phyloP scores from a whole-genome alignment of 1,284 basidiomycete genomes.

The Filobasidium uniguttulatum region DNA sequence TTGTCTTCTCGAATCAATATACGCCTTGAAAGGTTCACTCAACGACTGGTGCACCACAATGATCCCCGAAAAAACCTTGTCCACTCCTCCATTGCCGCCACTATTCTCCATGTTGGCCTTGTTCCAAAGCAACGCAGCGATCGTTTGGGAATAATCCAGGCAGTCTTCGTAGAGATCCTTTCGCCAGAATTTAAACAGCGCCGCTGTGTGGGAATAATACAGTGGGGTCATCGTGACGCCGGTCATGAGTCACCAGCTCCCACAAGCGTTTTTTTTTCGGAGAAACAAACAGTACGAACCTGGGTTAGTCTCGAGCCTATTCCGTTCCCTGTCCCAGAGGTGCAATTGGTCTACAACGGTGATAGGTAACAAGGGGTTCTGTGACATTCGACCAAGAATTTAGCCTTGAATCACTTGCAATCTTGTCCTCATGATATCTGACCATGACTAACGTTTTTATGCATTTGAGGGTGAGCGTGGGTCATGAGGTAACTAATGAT shows the following conservation, averaged over 20 bases:
- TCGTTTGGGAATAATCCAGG: conserved; percentile 7
- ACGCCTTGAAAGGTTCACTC: conserved; percentile 9
- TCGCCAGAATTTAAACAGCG: conserved; percentile 9
- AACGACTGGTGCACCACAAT: conserved; percentile 10
- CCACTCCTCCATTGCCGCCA: not conserved
- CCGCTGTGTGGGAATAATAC: conserved; percentile 3
- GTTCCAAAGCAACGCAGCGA: conserved; percentile 8
- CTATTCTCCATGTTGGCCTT: not conserved
- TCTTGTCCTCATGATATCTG: too few relatives aligned
- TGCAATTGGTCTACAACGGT: conserved; percentile 97
- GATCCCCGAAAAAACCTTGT: conserved; percentile 5
- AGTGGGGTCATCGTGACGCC: too few relatives aligned
- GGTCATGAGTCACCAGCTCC: too few relatives aligned
- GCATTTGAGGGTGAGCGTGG: conserved; percentile 97
- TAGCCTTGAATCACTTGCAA: too few relatives aligned
- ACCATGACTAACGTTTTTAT: conserved; percentile 71
- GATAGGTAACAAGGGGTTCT: conserved; percentile 82
- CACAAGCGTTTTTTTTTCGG: too few relatives aligned
- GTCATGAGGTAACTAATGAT: conserved; percentile 89
- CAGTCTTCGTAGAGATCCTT: conserved; percentile 13
- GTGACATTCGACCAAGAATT: too few relatives aligned
- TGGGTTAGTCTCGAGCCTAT: conserved; percentile 73
- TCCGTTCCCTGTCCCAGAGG: conserved; percentile 93
- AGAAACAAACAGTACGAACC: too few relatives aligned
- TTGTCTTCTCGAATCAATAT: conserved; percentile 8